A percentile compares a stretch with the other conserved stretches of the same genome.
These are phyloP conservation scores for Nannochloris sp. DNA, from an alignment of 139 green algal genomes.

Conservation along the genomic window DNA sequence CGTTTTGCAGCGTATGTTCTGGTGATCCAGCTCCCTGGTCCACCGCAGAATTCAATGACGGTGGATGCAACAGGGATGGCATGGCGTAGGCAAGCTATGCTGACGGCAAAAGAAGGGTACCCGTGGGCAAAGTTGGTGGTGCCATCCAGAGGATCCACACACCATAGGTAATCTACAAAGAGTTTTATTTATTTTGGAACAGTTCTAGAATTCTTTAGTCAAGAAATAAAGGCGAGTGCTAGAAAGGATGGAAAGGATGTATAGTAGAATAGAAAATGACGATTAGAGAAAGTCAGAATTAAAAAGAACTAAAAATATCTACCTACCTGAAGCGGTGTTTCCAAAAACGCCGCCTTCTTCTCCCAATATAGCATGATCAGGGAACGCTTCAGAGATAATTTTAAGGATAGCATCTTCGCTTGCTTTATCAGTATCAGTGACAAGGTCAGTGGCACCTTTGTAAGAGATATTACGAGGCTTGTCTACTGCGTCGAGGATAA, in stretches of 20 bases:
- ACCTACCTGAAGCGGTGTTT: slow-evolving; percentile 32
- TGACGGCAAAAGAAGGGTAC: slow-evolving; percentile 77
- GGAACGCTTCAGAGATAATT: slow-evolving; percentile 40
- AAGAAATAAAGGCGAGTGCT: too few species aligned
- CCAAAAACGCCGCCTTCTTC: slow-evolving; percentile 88
- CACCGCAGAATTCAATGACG: slow-evolving; percentile 51
- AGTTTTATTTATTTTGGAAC: slow-evolving; percentile 12
- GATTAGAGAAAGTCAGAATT: too few species aligned
- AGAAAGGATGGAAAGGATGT: too few species aligned
- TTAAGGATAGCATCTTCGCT: slow-evolving; percentile 55
- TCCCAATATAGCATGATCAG: slow-evolving; percentile 70
- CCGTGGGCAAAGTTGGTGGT: slow-evolving; percentile 85
- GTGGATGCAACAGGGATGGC: slow-evolving; percentile 50
- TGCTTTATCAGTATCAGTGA: slow-evolving; percentile 66
- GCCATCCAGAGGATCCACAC: slow-evolving; percentile 79
- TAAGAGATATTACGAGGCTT: slow-evolving; percentile 57
- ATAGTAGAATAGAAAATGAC: too few species aligned
- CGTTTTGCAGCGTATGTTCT: slow-evolving; percentile 62
- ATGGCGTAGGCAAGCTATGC: slow-evolving; percentile 53
- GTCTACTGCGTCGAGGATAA: slow-evolving; percentile 55
- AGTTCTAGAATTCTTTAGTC: too few species aligned
- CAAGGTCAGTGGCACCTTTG: slow-evolving; percentile 69
- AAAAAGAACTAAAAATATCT: too few species aligned
- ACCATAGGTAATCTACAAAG: slow-evolving; percentile 87
- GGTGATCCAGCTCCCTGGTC: slow-evolving; percentile 57